Percentiles rank a stretch among this genome's conserved stretches.
Evolutionary conservation across 768 basidiomycete species (phyloP).

Genomic region (Sporobolomyces pararoseus): DNA sequence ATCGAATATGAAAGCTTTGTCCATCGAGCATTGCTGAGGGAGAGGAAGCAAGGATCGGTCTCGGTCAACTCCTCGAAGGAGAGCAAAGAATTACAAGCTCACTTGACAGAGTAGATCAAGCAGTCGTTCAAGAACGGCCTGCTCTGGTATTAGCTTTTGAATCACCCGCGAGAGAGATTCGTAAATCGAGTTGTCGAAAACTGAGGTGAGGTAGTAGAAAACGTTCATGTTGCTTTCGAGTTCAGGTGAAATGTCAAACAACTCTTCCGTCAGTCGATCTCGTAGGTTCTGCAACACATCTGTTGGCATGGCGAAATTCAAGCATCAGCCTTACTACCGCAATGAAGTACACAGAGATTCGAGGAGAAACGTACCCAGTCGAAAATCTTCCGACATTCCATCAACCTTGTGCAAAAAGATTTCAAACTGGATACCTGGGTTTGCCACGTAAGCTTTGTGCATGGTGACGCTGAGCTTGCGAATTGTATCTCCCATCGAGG

Average conservation of each 20-base stretch:
- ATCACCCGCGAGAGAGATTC: constrained; percentile 88
- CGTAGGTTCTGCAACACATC: constrained; percentile 90
- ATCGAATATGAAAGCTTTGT: constrained; percentile 92
- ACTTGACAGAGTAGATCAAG: constrained; percentile 59
- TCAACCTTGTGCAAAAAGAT: constrained; percentile 96
- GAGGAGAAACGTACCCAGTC: constrained; percentile 61
- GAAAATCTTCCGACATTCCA: constrained; percentile 79
- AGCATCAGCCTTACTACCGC: too few species aligned
- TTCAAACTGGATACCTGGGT: constrained; percentile 73
- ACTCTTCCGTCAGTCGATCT: constrained; percentile 75
- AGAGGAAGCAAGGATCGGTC: neutral
- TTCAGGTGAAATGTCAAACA: constrained; percentile 63
- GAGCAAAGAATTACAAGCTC: constrained; percentile 13
- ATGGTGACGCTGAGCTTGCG: constrained; percentile 65
- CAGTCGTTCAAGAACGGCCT: constrained; percentile 80
- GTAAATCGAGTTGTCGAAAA: constrained; percentile 85
- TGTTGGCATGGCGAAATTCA: too few species aligned
- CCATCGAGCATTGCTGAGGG: constrained; percentile 76
- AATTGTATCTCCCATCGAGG: constrained; percentile 50
- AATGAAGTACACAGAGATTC: too few species aligned
- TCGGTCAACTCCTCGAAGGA: neutral
- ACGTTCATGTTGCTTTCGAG: constrained; percentile 52
- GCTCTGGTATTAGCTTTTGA: constrained; percentile 76
- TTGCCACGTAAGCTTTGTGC: constrained; percentile 57
- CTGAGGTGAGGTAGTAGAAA: constrained; percentile 85